Conservation (phyloP, 2,329 filamentous ascomycete genomes). For the Diplodia intermedia region DNA sequence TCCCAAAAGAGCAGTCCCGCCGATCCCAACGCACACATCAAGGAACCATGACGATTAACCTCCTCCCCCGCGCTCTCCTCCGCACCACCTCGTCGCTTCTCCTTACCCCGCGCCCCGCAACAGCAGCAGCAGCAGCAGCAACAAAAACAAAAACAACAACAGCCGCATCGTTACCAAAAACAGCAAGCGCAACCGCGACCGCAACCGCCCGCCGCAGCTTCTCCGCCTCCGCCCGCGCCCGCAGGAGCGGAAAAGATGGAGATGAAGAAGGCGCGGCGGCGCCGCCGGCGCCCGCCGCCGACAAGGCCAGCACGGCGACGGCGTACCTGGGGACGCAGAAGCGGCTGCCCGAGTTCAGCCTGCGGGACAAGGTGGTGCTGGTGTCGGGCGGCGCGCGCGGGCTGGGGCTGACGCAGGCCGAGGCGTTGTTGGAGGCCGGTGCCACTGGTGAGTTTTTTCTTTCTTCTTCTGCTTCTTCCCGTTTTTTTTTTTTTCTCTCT, state of each 20-base stretch:
- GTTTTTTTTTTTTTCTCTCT: background rate
- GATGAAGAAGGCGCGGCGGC: background rate
- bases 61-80: conserved; percentile 18
- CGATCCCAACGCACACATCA: background rate
- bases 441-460: conserved; percentile 61
- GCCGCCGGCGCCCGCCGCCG: conserved; percentile 13
- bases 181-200: background rate
- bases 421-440: conserved; percentile 76
- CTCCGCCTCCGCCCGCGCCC: conserved; percentile 20
- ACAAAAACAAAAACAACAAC: too few species aligned
- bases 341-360: conserved; percentile 74
- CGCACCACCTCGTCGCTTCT: conserved; percentile 1
- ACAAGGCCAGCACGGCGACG: conserved; percentile 11
- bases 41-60: background rate
- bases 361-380: conserved; percentile 72
- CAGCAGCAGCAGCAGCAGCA: too few species aligned
- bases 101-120: conserved; percentile 16
- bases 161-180: background rate
- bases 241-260: background rate
- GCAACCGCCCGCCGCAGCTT: background rate
- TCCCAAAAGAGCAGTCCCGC: background rate
- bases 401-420: conserved; percentile 74
- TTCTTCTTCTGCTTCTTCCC: background rate
- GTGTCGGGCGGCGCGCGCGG: conserved; percentile 76
- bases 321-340: conserved; percentile 35